These are phyloP conservation scores for Linnemannia exigua DNA, from an alignment of 192 early-diverging fungal species.

Conservation along the genomic window DNA sequence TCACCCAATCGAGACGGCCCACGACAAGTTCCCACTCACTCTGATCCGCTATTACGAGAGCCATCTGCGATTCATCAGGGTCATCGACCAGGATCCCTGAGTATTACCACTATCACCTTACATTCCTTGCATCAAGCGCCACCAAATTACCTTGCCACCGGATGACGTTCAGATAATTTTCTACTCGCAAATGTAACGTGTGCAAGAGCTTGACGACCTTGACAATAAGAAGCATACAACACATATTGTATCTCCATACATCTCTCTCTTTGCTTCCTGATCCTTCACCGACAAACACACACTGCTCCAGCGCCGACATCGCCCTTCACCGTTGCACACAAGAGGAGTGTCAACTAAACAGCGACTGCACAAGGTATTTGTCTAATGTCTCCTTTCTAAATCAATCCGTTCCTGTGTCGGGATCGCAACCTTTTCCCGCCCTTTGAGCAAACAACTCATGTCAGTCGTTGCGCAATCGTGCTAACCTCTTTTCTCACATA, in stretches of 20 bases:
- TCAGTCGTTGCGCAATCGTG: background rate
- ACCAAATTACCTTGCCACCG: too few relatives aligned
- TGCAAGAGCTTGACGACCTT: too few relatives aligned
- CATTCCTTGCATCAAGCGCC: too few relatives aligned
- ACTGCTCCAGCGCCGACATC: background rate
- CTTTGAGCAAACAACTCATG: background rate
- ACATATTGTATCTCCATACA: background rate
- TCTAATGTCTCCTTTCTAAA: background rate
- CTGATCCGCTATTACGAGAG: constrained; percentile 69
- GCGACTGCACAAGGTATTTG: background rate
- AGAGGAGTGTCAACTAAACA: background rate
- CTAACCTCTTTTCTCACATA: background rate
- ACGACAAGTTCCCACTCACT: constrained; percentile 58
- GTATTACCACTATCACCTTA: background rate
- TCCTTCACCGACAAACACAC: background rate
- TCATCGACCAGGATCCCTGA: background rate
- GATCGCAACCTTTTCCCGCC: background rate
- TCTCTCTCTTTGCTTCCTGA: background rate
- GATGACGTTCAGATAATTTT: too few relatives aligned
- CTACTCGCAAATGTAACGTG: too few relatives aligned
- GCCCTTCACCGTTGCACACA: background rate
- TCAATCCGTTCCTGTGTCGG: background rate
- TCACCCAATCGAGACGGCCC: constrained; percentile 53
- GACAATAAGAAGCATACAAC: too few relatives aligned
- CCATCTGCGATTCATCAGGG: constrained; percentile 47